These are phyloP conservation scores for Phytophthora pinifolia DNA, from an alignment of 352 stramenopile species.

Conservation along the genomic window DNA sequence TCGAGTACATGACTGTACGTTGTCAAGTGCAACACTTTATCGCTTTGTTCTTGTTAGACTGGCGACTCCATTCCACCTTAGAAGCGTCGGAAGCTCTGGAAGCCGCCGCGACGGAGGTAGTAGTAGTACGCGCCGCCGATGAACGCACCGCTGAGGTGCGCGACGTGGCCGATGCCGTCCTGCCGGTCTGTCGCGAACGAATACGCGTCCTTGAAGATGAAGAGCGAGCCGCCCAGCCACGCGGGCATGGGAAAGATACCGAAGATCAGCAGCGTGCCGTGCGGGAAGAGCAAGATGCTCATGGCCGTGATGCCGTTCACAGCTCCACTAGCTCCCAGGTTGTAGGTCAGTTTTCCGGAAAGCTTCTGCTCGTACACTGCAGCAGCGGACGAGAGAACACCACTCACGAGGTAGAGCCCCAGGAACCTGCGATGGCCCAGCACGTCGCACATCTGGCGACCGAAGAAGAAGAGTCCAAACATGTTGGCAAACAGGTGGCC, in stretches of 20 bases:
- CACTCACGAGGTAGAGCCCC: slow-evolving; percentile 69
- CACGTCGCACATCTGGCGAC: slow-evolving; percentile 65
- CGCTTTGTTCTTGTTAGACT: neutral
- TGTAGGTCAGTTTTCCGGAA: slow-evolving; percentile 43
- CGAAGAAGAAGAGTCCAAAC: slow-evolving; percentile 79
- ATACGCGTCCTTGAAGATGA: slow-evolving; percentile 78
- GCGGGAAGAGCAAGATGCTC: slow-evolving; percentile 69
- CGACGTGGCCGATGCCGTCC: slow-evolving; percentile 74
- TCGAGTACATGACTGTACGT: slow-evolving; percentile 9
- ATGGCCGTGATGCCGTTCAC: slow-evolving; percentile 81
- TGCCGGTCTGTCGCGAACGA: slow-evolving; percentile 47
- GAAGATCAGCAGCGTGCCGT: slow-evolving; percentile 76
- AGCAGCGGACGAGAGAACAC: slow-evolving; percentile 60
- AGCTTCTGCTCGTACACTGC: slow-evolving; percentile 63
- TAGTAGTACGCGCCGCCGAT: slow-evolving; percentile 66
- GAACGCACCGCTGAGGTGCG: slow-evolving; percentile 66
- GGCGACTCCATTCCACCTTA: slow-evolving; percentile 1
- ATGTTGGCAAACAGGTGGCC: slow-evolving; percentile 72
- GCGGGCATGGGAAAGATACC: slow-evolving; percentile 72
- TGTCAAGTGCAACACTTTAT: neutral
- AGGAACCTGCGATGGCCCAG: slow-evolving; percentile 70
- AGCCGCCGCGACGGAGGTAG: slow-evolving; percentile 40
- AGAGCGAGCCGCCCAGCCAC: slow-evolving; percentile 67
- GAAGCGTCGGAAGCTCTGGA: slow-evolving; percentile 33
- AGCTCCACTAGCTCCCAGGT: slow-evolving; percentile 71